Conservation (phyloP, 106 monocot species). For the Dioscorea dumetorum region DNA sequence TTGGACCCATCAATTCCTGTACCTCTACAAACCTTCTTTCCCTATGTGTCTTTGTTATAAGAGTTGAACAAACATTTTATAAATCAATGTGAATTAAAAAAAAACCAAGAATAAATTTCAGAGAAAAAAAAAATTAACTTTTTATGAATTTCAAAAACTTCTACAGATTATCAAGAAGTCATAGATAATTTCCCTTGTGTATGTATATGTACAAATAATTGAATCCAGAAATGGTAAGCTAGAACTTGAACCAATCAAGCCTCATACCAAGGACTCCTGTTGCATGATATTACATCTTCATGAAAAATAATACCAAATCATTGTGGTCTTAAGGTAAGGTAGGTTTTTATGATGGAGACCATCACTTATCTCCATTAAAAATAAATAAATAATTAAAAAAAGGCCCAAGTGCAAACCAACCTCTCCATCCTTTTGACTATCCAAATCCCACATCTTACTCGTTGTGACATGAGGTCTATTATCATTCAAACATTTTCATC, state of each 20-base stretch:
- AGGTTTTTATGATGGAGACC: slow-evolving; percentile 7
- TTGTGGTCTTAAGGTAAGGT: not conserved
- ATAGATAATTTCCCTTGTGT: no score
- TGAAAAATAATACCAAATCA: not conserved
- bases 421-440: not conserved
- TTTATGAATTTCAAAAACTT: no score
- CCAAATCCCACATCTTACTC: not conserved
- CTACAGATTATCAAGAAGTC: no score
- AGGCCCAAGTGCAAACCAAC: no score
- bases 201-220: not conserved
- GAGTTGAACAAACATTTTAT: no score
- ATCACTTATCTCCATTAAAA: not conserved
- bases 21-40: no score
- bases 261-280: not conserved
- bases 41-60: no score
- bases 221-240: not conserved
- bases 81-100: no score
- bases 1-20: no score
- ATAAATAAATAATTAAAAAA: no score
- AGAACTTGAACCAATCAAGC: not conserved
- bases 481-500: not conserved
- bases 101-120: no score
- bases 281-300: not conserved
- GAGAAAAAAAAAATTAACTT: no score
- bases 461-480: not conserved